Percentiles rank a stretch among this genome's conserved stretches.
Conservation (phyloP, 2,329 filamentous ascomycete species). For the Epichloe hybrida region DNA sequence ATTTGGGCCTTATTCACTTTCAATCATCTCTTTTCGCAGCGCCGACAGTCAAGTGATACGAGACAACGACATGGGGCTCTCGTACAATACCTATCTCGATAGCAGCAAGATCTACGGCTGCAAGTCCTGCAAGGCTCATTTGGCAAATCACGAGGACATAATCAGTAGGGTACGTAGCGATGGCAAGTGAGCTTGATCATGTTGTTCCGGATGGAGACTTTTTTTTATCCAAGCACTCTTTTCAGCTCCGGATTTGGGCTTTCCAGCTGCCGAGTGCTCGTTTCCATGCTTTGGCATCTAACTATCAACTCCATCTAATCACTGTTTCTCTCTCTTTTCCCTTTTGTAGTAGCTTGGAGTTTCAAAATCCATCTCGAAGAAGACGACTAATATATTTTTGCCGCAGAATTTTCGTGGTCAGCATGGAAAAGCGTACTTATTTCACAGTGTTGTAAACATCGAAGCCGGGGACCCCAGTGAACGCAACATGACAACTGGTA, state of each 20-base stretch:
- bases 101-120: slow-evolving; percentile 82
- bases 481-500: slow-evolving; percentile 94
- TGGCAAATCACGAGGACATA: slow-evolving; percentile 91
- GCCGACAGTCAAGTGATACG: neutral
- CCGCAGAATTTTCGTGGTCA: slow-evolving; percentile 89
- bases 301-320: neutral
- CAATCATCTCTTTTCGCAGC: neutral
- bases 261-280: neutral
- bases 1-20: neutral
- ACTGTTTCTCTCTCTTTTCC: neutral
- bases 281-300: neutral
- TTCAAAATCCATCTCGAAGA: too few relatives aligned
- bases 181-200: neutral
- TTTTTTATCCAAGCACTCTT: neutral
- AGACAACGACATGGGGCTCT: slow-evolving; percentile 55
- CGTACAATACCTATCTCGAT: slow-evolving; percentile 84
- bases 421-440: slow-evolving; percentile 95
- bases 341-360: neutral
- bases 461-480: slow-evolving; percentile 73
- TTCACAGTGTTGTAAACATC: slow-evolving; percentile 88
- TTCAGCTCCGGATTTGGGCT: neutral
- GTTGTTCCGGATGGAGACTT: neutral
- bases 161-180: slow-evolving; percentile 62
- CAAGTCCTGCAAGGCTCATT: slow-evolving; percentile 89
- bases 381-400: neutral